Evolutionary conservation across 1,284 basidiomycete species (phyloP).

Genomic region (Cryptococcus depauperatus): DNA sequence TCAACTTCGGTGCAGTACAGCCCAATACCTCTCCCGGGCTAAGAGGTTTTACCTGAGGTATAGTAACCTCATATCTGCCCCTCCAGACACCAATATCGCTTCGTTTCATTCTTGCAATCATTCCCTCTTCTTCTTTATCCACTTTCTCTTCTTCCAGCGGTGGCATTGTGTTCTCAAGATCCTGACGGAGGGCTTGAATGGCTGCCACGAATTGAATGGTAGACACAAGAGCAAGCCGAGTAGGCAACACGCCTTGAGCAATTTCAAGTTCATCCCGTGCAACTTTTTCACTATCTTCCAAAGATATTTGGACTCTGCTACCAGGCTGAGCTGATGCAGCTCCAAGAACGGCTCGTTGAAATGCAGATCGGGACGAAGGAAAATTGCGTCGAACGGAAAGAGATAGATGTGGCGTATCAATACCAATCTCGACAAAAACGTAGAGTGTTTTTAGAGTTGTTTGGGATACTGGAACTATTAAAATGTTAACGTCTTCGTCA

Average conservation of each 20-base stretch:
- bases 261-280: slow-evolving; percentile 7
- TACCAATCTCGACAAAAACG: slow-evolving; percentile 93
- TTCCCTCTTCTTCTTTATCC: slow-evolving; percentile 16
- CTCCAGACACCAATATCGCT: slow-evolving; percentile 43
- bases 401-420: slow-evolving; percentile 68
- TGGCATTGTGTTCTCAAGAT: slow-evolving; percentile 49
- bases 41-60: slow-evolving; percentile 87
- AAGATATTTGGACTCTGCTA: slow-evolving; percentile 32
- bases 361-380: slow-evolving; percentile 51
- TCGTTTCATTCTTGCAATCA: slow-evolving; percentile 27
- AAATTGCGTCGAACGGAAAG: slow-evolving; percentile 86
- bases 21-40: slow-evolving; percentile 95
- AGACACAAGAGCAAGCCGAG: slow-evolving; percentile 77
- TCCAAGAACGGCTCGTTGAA: slow-evolving; percentile 37
- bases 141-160: slow-evolving; percentile 21
- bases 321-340: slow-evolving; percentile 29
- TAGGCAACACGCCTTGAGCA: slow-evolving; percentile 43
- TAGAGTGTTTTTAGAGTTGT: slow-evolving; percentile 94
- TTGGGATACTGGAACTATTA: slow-evolving; percentile 75
- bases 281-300: slow-evolving; percentile 25
- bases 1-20: slow-evolving; percentile 82
- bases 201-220: slow-evolving; percentile 94
- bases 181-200: slow-evolving; percentile 73
- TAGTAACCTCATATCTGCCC: slow-evolving; percentile 62
- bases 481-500: background rate